Conservation (phyloP, 306 rosid species). For the Vigna unguiculata region DNA sequence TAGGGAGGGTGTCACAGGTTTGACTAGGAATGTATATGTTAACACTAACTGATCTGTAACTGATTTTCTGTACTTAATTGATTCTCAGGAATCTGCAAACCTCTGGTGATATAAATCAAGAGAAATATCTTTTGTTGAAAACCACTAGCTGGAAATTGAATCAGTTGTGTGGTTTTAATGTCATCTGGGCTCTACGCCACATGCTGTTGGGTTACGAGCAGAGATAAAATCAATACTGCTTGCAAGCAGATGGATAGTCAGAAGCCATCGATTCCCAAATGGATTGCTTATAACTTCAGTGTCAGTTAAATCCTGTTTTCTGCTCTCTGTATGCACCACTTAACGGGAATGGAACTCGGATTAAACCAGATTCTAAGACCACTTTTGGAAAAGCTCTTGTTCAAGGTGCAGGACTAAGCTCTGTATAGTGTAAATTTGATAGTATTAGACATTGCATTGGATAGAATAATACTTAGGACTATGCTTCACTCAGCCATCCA, state of each 20-base stretch:
- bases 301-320: constrained; percentile 3
- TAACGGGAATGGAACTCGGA: background rate
- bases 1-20: constrained; percentile 15
- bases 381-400: constrained; percentile 4
- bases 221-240: background rate
- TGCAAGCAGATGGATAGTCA: constrained; percentile 29
- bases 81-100: constrained; percentile 52
- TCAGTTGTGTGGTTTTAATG: background rate
- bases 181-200: constrained; percentile 27
- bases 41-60: constrained; percentile 34
- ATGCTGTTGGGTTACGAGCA: constrained; percentile 15
- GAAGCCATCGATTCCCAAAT: constrained; percentile 20
- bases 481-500: background rate
- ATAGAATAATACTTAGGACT: background rate
- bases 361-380: background rate
- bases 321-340: constrained; percentile 15
- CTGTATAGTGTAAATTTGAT: background rate
- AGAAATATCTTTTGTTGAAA: constrained; percentile 22
- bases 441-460: background rate
- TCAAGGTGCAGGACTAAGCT: constrained; percentile 10
- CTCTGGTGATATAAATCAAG: constrained; percentile 38
- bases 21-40: constrained; percentile 7
- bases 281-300: constrained; percentile 1
- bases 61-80: constrained; percentile 45
- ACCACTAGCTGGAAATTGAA: constrained; percentile 31